Conservation (phyloP, 495 filamentous ascomycete genomes). For the Aspergillus egyptiacus region DNA sequence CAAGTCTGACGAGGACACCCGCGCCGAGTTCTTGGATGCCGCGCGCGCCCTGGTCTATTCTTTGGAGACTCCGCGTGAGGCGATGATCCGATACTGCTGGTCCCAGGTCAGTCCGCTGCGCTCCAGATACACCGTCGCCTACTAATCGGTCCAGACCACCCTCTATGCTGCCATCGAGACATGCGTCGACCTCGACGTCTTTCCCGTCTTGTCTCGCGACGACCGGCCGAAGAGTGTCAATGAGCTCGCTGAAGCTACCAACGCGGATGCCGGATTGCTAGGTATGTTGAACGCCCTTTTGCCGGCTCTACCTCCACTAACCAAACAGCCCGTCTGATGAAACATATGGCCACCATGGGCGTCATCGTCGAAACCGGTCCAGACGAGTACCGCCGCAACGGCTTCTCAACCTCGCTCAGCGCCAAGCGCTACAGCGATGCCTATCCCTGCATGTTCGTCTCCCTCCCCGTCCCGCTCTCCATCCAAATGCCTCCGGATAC, state of each 20-base stretch:
- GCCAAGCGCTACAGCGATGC: slow-evolving; percentile 30
- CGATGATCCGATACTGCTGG: slow-evolving; percentile 38
- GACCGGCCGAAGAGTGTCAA: slow-evolving; percentile 27
- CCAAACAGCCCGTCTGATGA: slow-evolving; percentile 33
- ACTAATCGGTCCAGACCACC: slow-evolving; percentile 16
- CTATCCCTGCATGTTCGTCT: slow-evolving; percentile 31
- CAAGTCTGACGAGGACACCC: slow-evolving; percentile 14
- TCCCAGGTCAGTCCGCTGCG: slow-evolving; percentile 23
- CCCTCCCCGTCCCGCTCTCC: neutral
- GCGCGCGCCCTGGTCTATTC: slow-evolving; percentile 29
- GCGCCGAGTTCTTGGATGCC: slow-evolving; percentile 25
- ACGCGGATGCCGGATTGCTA: slow-evolving; percentile 26
- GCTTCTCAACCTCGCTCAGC: slow-evolving; percentile 36
- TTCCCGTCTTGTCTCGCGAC: slow-evolving; percentile 27
- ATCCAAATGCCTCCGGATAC: neutral
- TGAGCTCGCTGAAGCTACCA: slow-evolving; percentile 27
- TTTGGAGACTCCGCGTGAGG: slow-evolving; percentile 38
- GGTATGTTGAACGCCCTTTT: slow-evolving; percentile 18
- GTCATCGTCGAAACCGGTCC: slow-evolving; percentile 38
- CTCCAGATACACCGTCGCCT: neutral
- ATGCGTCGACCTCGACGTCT: slow-evolving; percentile 30
- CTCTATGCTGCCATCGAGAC: slow-evolving; percentile 29
- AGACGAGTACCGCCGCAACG: slow-evolving; percentile 41
- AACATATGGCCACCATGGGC: slow-evolving; percentile 47
- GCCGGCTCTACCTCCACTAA: neutral